Conservation (phyloP, 257 asterid species). For the Linderniella brevidens region DNA sequence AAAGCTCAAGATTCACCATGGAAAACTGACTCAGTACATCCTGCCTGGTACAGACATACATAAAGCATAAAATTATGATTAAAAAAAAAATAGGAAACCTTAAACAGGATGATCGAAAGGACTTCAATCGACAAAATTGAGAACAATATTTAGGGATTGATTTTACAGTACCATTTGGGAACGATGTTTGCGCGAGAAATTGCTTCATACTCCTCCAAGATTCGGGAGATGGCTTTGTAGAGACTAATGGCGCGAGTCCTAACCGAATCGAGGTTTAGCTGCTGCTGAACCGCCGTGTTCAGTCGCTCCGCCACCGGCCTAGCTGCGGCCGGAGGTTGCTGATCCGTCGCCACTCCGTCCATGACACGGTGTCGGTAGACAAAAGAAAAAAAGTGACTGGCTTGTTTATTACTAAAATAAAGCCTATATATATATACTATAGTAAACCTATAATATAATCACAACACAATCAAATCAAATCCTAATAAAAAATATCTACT, state of each 20-base stretch:
- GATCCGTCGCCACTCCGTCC: slow-evolving; percentile 39
- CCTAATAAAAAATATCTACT: too few species aligned
- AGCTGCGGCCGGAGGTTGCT: slow-evolving; percentile 24
- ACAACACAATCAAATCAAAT: too few species aligned
- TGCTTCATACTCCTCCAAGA: slow-evolving; percentile 70
- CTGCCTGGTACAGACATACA: slow-evolving; percentile 42
- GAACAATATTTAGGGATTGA: not conserved
- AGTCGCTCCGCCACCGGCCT: slow-evolving; percentile 61
- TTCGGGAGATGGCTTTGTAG: slow-evolving; percentile 85
- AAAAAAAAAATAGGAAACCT: not conserved
- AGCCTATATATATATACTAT: too few species aligned
- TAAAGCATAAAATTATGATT: not conserved
- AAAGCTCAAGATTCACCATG: slow-evolving; percentile 93
- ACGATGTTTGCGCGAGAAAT: slow-evolving; percentile 53
- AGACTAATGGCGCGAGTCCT: slow-evolving; percentile 89
- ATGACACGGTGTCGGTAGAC: not conserved
- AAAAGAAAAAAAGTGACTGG: too few species aligned
- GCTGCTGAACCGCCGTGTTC: slow-evolving; percentile 78
- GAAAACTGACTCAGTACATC: slow-evolving; percentile 81
- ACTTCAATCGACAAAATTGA: not conserved
- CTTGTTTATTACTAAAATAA: too few species aligned
- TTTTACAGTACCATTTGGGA: slow-evolving; percentile 54
- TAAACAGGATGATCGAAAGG: not conserved
- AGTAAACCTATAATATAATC: too few species aligned
- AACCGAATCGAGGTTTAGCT: slow-evolving; percentile 86